Evolutionary conservation across 345 rosid species (phyloP).

Genomic region (Erysimum cheiranthoides): DNA sequence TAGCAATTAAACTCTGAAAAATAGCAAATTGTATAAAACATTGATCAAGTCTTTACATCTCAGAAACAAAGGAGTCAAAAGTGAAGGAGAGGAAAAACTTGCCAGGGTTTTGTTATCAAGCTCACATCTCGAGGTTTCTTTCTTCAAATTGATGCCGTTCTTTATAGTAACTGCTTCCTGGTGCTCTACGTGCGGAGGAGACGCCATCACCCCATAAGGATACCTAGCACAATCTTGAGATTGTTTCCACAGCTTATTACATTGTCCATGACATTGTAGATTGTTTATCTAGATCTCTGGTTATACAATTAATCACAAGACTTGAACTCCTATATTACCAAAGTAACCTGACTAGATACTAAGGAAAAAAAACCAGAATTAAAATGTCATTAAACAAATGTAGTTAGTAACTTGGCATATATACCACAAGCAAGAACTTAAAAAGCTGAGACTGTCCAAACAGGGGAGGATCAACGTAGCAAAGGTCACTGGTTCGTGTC

Average conservation of each 20-base stretch:
- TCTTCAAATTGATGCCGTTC: conserved; percentile 75
- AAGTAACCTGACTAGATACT: too few species aligned
- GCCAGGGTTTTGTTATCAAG: conserved; percentile 66
- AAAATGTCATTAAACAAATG: background rate
- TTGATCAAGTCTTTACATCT: conserved; percentile 49
- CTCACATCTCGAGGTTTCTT: conserved; percentile 65
- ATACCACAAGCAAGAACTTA: conserved; percentile 8
- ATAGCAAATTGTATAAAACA: background rate
- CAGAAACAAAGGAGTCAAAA: conserved; percentile 76
- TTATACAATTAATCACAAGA: too few species aligned
- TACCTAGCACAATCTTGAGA: conserved; percentile 34
- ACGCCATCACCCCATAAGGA: conserved; percentile 46
- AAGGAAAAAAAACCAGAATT: background rate
- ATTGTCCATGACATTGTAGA: too few species aligned
- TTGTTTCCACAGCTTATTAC: too few species aligned
- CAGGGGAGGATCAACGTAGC: background rate
- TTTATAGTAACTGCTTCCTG: conserved; percentile 70
- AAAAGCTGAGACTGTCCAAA: conserved; percentile 15
- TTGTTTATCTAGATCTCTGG: too few species aligned
- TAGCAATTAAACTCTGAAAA: background rate
- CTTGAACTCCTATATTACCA: too few species aligned
- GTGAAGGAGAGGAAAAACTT: conserved; percentile 67
- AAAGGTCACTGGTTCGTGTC: conserved; percentile 16
- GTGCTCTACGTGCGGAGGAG: conserved; percentile 69
- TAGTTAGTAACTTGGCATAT: conserved; percentile 16